Conservation (phyloP, 768 basidiomycete genomes). For the Psilocybe cubensis region DNA sequence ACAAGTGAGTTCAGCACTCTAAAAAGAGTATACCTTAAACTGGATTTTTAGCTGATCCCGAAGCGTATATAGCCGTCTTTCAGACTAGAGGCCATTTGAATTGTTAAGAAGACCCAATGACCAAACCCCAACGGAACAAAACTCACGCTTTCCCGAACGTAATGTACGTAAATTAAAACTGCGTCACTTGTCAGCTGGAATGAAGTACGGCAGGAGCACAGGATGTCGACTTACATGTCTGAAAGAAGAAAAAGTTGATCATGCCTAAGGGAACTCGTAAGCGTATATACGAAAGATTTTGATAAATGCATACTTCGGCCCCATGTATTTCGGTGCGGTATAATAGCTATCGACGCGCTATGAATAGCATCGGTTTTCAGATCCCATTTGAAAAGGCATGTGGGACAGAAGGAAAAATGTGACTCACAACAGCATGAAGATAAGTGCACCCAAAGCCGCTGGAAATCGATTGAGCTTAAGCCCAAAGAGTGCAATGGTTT, state of each 20-base stretch:
- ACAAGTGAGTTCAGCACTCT: background rate
- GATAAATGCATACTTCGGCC: slow-evolving; percentile 33
- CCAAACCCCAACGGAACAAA: background rate
- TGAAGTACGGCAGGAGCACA: slow-evolving; percentile 1
- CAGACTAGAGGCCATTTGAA: slow-evolving; percentile 46
- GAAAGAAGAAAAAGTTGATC: slow-evolving; percentile 78
- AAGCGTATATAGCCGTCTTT: slow-evolving; percentile 68
- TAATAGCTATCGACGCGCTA: slow-evolving; percentile 43
- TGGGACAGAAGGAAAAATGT: background rate
- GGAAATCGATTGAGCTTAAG: slow-evolving; percentile 67
- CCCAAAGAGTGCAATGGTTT: slow-evolving; percentile 75
- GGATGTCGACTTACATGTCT: slow-evolving; percentile 49
- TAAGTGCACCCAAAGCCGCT: slow-evolving; percentile 58
- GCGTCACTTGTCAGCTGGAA: slow-evolving; percentile 25
- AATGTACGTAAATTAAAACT: slow-evolving; percentile 80
- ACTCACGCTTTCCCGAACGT: slow-evolving; percentile 62
- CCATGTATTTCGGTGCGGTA: slow-evolving; percentile 38
- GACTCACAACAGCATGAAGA: slow-evolving; percentile 57
- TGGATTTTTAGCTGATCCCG: slow-evolving; percentile 79
- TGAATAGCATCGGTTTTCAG: background rate
- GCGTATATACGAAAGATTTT: background rate
- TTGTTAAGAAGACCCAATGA: background rate
- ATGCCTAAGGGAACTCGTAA: slow-evolving; percentile 41
- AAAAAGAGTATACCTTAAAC: slow-evolving; percentile 52
- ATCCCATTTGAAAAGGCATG: background rate